These are phyloP conservation scores for Iris pallida DNA, from an alignment of 116 monocot species.

Conservation along the genomic window DNA sequence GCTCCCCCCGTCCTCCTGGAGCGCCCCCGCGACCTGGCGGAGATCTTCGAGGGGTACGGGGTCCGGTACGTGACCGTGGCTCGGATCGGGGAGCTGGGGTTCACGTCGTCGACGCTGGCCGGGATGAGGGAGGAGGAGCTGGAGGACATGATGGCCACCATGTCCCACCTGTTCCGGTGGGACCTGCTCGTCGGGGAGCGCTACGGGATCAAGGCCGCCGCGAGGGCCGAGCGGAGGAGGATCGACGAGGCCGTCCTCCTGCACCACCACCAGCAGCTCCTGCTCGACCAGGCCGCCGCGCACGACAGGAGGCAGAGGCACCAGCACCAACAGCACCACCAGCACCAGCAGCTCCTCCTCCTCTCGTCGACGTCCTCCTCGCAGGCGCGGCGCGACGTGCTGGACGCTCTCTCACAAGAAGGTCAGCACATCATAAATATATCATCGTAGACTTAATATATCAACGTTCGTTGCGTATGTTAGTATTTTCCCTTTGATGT, in stretches of 20 bases:
- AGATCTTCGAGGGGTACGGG: slow-evolving; percentile 81
- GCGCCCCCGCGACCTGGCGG: slow-evolving; percentile 48
- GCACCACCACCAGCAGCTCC: slow-evolving; percentile 22
- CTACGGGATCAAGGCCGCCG: slow-evolving; percentile 90
- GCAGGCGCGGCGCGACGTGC: slow-evolving; percentile 4
- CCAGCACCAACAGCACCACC: not conserved
- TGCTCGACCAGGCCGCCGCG: not conserved
- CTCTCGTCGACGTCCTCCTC: slow-evolving; percentile 13
- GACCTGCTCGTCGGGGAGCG: slow-evolving; percentile 89
- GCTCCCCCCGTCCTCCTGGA: not conserved
- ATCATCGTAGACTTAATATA: too few relatives aligned
- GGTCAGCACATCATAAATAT: slow-evolving; percentile 21
- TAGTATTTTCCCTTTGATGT: too few relatives aligned
- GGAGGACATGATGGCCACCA: slow-evolving; percentile 91
- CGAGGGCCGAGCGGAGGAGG: slow-evolving; percentile 71
- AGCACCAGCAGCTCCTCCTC: slow-evolving; percentile 6
- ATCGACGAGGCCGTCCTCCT: slow-evolving; percentile 19
- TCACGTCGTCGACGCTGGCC: slow-evolving; percentile 77
- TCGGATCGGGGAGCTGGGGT: slow-evolving; percentile 76
- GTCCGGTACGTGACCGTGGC: slow-evolving; percentile 72
- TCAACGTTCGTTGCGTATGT: too few relatives aligned
- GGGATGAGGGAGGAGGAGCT: slow-evolving; percentile 92
- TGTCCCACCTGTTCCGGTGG: slow-evolving; percentile 84
- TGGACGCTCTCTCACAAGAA: slow-evolving; percentile 92
- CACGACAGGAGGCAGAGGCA: slow-evolving; percentile 1